Evolutionary conservation across 225 moss, liverwort and hornwort species (phyloP).

Genomic region (Pleurozium schreberi): DNA sequence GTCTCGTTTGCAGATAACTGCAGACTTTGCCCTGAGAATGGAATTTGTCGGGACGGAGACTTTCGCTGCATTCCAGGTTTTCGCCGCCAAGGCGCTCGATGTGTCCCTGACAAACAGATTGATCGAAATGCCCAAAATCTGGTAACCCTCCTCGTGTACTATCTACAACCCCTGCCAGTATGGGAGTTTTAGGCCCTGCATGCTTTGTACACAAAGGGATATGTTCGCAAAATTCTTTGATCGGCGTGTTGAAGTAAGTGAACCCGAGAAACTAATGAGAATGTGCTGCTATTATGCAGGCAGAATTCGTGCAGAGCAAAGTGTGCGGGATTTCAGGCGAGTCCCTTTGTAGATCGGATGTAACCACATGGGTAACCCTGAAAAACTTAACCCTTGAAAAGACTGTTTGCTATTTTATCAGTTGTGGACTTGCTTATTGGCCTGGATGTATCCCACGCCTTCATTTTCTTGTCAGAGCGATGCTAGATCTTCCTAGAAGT

Average conservation of each 20-base stretch:
- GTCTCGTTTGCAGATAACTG: conserved; percentile 35
- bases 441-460: background rate
- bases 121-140: conserved; percentile 47
- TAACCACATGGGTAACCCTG: conserved; percentile 36
- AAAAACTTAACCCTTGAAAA: background rate
- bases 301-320: conserved; percentile 26
- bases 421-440: background rate
- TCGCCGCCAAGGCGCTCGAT: conserved; percentile 32
- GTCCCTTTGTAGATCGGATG: conserved; percentile 28
- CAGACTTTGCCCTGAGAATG: conserved; percentile 44
- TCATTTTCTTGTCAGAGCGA: background rate
- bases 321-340: conserved; percentile 42
- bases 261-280: background rate
- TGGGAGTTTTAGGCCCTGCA: background rate
- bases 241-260: background rate
- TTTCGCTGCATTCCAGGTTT: conserved; percentile 50
- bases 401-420: background rate
- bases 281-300: conserved; percentile 18
- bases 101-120: conserved; percentile 44
- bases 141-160: conserved; percentile 6
- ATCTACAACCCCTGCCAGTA: background rate
- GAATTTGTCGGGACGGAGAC: conserved; percentile 30
- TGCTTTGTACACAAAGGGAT: background rate
- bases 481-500: background rate
- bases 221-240: background rate